These are phyloP conservation scores for Teratosphaeria gauchensis DNA, from an alignment of 2,329 filamentous ascomycete species.

Conservation along the genomic window DNA sequence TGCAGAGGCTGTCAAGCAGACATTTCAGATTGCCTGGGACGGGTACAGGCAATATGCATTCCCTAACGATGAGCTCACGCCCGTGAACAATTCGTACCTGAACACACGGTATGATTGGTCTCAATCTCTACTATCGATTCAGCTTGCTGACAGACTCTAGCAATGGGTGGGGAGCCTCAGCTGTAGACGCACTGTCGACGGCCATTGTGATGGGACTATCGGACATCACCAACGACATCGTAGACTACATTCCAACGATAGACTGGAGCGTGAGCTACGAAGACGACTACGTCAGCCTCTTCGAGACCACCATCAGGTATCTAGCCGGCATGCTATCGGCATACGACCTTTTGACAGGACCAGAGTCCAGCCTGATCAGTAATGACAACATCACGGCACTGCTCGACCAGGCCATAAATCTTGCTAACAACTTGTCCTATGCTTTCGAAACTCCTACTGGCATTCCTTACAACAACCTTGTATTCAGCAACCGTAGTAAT, in stretches of 20 bases:
- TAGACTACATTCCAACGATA: background rate
- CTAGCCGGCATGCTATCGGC: background rate
- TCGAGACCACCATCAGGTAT: slow-evolving; percentile 1
- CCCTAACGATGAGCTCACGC: slow-evolving; percentile 1
- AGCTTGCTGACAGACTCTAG: background rate
- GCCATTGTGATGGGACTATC: slow-evolving; percentile 1
- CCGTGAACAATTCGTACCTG: background rate
- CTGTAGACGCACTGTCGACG: slow-evolving; percentile 1
- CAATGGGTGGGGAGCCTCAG: slow-evolving; percentile 1
- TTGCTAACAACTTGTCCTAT: background rate
- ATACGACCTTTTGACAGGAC: background rate
- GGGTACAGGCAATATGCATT: slow-evolving; percentile 2
- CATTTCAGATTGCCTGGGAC: background rate
- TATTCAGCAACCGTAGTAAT: background rate
- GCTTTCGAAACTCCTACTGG: background rate
- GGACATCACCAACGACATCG: background rate
- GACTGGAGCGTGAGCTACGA: background rate
- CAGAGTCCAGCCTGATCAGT: background rate
- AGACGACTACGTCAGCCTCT: background rate
- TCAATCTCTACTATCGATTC: background rate
- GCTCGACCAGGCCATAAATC: background rate
- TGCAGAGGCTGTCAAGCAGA: background rate
- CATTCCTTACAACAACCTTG: background rate
- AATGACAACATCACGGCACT: background rate
- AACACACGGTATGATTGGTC: background rate